Percentiles rank a stretch among this genome's conserved stretches.
phyloP scores from a whole-genome alignment of 1,284 basidiomycete species.

The Ustilago trichophora region DNA sequence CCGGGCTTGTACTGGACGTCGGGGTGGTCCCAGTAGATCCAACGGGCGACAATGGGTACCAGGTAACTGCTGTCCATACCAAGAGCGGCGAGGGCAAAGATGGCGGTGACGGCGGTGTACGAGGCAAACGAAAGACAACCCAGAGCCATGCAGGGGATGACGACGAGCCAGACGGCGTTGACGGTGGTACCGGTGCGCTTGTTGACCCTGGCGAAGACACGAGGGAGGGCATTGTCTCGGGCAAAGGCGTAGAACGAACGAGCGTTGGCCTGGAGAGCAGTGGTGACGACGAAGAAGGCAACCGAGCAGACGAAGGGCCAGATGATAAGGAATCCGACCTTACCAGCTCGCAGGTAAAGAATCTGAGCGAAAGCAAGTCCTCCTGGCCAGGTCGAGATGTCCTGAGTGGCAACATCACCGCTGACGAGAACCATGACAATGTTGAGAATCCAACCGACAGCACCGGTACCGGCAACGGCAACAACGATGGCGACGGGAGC shows the following conservation, averaged over 20 bases:
- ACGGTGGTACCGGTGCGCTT: constrained; percentile 75
- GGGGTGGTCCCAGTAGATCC: constrained; percentile 79
- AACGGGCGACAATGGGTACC: constrained; percentile 69
- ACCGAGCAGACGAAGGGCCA: constrained; percentile 65
- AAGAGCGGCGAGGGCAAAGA: constrained; percentile 72
- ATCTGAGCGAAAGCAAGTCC: constrained; percentile 64
- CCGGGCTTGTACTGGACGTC: constrained; percentile 83
- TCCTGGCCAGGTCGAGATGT: constrained; percentile 55
- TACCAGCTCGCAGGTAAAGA: constrained; percentile 55
- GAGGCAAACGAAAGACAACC: constrained; percentile 58
- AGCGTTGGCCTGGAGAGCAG: constrained; percentile 82
- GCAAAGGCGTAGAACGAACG: constrained; percentile 89
- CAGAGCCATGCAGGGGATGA: constrained; percentile 68
- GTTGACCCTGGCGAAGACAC: constrained; percentile 79
- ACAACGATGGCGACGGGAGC: constrained; percentile 81
- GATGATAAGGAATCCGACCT: constrained; percentile 75
- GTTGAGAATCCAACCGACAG: constrained; percentile 65
- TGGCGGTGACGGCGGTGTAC: constrained; percentile 58
- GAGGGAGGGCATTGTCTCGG: constrained; percentile 83
- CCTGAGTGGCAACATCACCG: constrained; percentile 57
- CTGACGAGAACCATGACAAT: constrained; percentile 81
- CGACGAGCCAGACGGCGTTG: constrained; percentile 81
- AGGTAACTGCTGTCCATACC: constrained; percentile 77
- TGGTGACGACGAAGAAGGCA: constrained; percentile 68
- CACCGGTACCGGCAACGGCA: constrained; percentile 72